phyloP scores from a whole-genome alignment of 1,139 yeast genomes.

The Yamadazyma epiphylla region DNA sequence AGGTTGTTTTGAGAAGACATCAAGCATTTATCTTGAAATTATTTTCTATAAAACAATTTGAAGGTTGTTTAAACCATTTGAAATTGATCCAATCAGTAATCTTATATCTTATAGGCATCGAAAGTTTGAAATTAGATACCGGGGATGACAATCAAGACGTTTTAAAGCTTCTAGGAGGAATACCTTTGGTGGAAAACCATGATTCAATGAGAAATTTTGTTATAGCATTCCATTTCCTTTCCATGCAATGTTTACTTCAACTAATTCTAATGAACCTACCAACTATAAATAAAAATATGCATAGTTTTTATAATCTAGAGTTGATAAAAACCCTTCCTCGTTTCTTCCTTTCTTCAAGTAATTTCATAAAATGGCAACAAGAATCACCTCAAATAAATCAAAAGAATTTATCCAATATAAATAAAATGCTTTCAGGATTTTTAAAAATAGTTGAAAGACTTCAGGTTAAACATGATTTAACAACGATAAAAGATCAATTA shows the following conservation, averaged over 20 bases:
- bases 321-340: conserved; percentile 13
- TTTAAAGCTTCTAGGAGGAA: conserved; percentile 10
- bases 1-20: conserved; percentile 15
- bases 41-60: conserved; percentile 19
- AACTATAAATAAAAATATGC: conserved; percentile 8
- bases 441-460: conserved; percentile 13
- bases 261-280: conserved; percentile 18
- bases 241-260: conserved; percentile 29
- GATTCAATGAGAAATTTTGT: conserved; percentile 15
- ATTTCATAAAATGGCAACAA: conserved; percentile 21
- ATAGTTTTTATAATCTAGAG: conserved; percentile 8
- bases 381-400: not conserved
- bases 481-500: conserved; percentile 1
- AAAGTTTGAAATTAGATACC: conserved; percentile 1
- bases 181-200: conserved; percentile 7
- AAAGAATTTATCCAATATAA: conserved; percentile 14
- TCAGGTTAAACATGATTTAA: not conserved
- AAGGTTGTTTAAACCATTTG: conserved; percentile 14
- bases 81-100: conserved; percentile 8
- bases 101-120: conserved; percentile 1
- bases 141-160: conserved; percentile 2
- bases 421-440: conserved; percentile 23
- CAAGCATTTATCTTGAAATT: conserved; percentile 27
- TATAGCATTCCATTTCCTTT: conserved; percentile 29
- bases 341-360: conserved; percentile 18